Base-by-base conservation (phyloP, 495 filamentous ascomycete genomes). In the Aspergillus avenaceus region DNA sequence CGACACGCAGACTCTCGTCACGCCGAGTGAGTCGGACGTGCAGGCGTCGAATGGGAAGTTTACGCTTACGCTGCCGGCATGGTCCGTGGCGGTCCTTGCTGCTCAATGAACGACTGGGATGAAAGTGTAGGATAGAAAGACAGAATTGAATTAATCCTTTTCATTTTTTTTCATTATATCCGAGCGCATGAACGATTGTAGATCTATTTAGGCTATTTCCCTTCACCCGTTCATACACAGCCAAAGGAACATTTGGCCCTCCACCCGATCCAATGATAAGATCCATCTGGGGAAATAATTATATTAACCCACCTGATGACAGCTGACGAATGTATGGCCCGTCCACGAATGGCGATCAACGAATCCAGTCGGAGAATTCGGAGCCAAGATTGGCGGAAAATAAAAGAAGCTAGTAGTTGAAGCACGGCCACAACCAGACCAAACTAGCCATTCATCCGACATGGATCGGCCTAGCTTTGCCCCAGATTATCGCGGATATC, bases 1-100 rank as follows among this genome's bases (percentile, higher is more conserved):
- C 19, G 47, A 55, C 12, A 49, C 45, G 6, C 56, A 58, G 44
- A 55, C 50, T 8, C 53, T 51, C 9, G 45, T 61, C 8, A 31
- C 49, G 6, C 55, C 60, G 4, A 36, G 44, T 9, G 27, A 60
- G 13, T 47, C 32, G 4, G 27, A 44, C 8, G 38, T 54, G 22
- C 13, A 36, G n/a, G 45, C 44, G 19, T 21, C 23, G 19, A 31
- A 47, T 31, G 51, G 51, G 5, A 42, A 27, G 5, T 54, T 54
- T 31, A 44, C 45, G 8, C 44, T 54, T 19, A 54, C 45, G 1
- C 6, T 54, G 21, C 51, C 51, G 2, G 43, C 51, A 2, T 54
- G 45, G 51, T 36, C 45, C 29, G 51, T 54, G 8, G 51, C 25
- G 9, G 51, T 49, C 16, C 40, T 54, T 37, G 45, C 51, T 38